phyloP scores from a whole-genome alignment of 2,329 filamentous ascomycete genomes.

The Ilyonectria destructans region DNA sequence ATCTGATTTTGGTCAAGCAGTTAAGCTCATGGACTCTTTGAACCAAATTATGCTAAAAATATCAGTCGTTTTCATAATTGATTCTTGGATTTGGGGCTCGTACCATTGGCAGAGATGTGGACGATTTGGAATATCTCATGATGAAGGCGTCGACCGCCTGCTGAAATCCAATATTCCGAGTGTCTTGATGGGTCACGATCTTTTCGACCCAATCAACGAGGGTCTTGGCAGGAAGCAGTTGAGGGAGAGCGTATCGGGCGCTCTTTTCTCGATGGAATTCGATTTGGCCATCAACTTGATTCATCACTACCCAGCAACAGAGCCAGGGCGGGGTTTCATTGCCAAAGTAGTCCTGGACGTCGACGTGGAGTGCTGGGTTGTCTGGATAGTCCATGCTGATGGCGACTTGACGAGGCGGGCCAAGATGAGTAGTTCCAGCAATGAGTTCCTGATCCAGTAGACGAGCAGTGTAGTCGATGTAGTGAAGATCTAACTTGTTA shows the following conservation, averaged over 20 bases:
- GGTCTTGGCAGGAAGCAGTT: conserved; percentile 42
- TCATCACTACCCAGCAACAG: conserved; percentile 51
- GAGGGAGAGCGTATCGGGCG: conserved; percentile 47
- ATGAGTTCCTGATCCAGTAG: conserved; percentile 49
- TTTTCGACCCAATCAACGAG: conserved; percentile 48
- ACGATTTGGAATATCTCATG: conserved; percentile 46
- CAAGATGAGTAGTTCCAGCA: conserved; percentile 49
- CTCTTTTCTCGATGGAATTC: conserved; percentile 49
- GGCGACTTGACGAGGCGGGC: conserved; percentile 45
- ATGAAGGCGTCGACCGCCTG: conserved; percentile 50
- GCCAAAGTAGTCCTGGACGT: conserved; percentile 49
- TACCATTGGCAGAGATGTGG: conserved; percentile 45
- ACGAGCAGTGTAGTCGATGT: conserved; percentile 49
- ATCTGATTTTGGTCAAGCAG: conserved; percentile 47
- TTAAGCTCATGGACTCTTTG: conserved; percentile 48
- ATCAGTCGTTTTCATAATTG: conserved; percentile 16
- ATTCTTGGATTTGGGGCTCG: not conserved
- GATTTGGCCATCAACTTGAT: conserved; percentile 47
- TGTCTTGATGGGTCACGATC: conserved; percentile 45
- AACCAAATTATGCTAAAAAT: conserved; percentile 43
- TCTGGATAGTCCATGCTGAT: conserved; percentile 49
- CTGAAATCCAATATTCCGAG: conserved; percentile 47
- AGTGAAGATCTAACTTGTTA: conserved; percentile 47
- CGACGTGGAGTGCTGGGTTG: conserved; percentile 44
- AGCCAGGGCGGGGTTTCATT: conserved; percentile 44